Evolutionary conservation across 2,329 filamentous ascomycete species (phyloP), one percentile per base, ranked within the genome.

Genomic region (Fusarium algeriense): DNA sequence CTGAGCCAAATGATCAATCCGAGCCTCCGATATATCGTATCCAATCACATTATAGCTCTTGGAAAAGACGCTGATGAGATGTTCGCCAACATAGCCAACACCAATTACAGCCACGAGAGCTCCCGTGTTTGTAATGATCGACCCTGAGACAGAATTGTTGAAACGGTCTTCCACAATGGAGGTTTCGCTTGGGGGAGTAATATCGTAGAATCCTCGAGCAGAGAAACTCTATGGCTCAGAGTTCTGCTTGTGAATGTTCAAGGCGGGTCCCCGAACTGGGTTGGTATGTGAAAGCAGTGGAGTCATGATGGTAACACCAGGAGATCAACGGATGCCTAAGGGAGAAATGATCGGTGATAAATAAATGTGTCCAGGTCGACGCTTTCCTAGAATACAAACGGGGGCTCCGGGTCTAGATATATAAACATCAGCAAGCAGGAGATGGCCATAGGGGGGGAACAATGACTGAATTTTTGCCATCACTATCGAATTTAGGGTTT

Each of bases 61-160:
- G 14, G 81, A 80, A 63, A 87, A 87, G 19, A 77, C 79, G 10
- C 78, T 73, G 43, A 86, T 81, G 14, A 88, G 83, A 61, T 87
- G 84, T 58, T 82, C 80, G 13, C 86, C 86, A 7, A 88, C 85
- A 72, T 87, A 88, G 43, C 86, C 86, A n/a, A 87, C 84, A 7
- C 86, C 86, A 34, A 87, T 83, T 37, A 87, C 80, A 55, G 84
- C 85, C 6, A 87, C 81, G 8, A 82, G 62, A 13, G 82, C 79
- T 8, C 79, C 74, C 19, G 46, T 45, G 5, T 41, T 45, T 9
- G 50, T 10, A 35, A 69, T 56, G 43, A 74, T 69, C 20, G 64
- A 38, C 37, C 60, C 59, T 17, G 60, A 13, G 2, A 45, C 43
- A 8, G 62, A 35, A 35, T 35, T 44, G 53, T 15, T 49, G 48